Evolutionary conservation across 192 early-diverging fungal genomes (phyloP), one percentile per base, ranked within the genome.

Genomic region (Dissophora ornata): DNA sequence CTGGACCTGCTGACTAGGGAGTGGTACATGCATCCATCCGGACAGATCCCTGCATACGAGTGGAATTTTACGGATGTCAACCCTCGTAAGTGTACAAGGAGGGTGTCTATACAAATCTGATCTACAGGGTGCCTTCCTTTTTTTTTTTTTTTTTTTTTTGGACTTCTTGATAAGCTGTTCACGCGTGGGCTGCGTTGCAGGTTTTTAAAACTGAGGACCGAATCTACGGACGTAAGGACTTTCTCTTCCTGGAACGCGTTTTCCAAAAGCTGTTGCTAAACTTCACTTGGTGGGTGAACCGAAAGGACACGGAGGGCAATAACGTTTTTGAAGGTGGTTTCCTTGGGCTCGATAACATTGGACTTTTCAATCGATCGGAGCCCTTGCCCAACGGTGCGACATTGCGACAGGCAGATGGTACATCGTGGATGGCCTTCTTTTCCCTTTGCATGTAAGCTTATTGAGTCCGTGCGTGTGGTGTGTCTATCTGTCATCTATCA

Each of bases 271-370:
- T 77, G 21, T 36, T 77, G 33, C 54, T 77, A 12, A 77, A 77
- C 47, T 77, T 77, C 25, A 77, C 73, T 9, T 77, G 73, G 80
- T 86, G 85, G 85, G 81, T 86, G 26, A 86, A 86, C 52, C 71
- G 82, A 26, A 86, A 86, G 58, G 85, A 86, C 40, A 77, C 48
- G 3, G 79, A 79, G 25, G 83, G 85, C 25, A 69, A 79, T n/a
- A 85, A 85, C 22, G 82, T 86, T 18, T 85, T 85, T 57, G 81
- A 85, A 26, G 84, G 84, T 21, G 84, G 84, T 1, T 86, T 86
- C 56, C 46, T 86, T 16, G 85, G 85, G 0, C 63, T 86, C n/a
- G 85, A 86, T 57, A 86, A 86, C 55, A 86, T 86, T 56, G 83
- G 80, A 19, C 80, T 85, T 12, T 86, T 86, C 69, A 85, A 86